Evolutionary conservation across 768 basidiomycete genomes (phyloP), one percentile per base, ranked within the genome.

Genomic region (Gloeostereum incarnatum): DNA sequence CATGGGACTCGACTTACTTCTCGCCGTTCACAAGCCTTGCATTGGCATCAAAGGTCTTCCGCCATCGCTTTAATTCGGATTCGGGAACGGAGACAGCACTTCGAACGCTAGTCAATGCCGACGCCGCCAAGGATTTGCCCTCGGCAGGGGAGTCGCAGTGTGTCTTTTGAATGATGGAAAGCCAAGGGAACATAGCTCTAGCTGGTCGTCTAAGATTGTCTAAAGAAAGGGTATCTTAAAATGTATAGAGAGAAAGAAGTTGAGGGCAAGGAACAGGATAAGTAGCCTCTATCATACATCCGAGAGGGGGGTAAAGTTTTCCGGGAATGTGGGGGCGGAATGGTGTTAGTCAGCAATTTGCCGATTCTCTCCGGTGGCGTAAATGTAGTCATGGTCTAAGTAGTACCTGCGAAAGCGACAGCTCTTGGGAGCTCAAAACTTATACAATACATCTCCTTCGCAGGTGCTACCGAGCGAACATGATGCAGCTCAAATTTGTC

Each of bases 391-490:
- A 31, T 23, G 37, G 36, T 5, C 19, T 13, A 43, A 14, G 18
- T 21, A 23, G 8, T 10, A 37, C 20, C 19, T 16, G 36, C 53
- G 36, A 56, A 63, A 4, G 69, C 71, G 6, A 66, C 64, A 25
- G 51, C 57, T 31, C 53, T 54, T 14, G 81, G 79, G 6, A 88
- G 64, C 45, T 75, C 58, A 68, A 99, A 98, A 57, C 84, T 84
- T 39, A 99, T 74, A 58, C 94, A 93, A 58, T 93, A 98, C 94
- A 98, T 97, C 51, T 91, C 83, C 61, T 99, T 98, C 60, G 78
- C 85, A 5, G 94, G 94, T 1, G 96, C 91, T 7, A 98, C 96
- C 7, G 84, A 82, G 39, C 96, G 80, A 35, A 99, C 93, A 46
- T 80, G 69, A 50, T 90, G 81, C 6, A 89, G 55, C 10, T 58